Conservation (phyloP, 2,329 filamentous ascomycete species). For the Fusarium vanettenii region DNA sequence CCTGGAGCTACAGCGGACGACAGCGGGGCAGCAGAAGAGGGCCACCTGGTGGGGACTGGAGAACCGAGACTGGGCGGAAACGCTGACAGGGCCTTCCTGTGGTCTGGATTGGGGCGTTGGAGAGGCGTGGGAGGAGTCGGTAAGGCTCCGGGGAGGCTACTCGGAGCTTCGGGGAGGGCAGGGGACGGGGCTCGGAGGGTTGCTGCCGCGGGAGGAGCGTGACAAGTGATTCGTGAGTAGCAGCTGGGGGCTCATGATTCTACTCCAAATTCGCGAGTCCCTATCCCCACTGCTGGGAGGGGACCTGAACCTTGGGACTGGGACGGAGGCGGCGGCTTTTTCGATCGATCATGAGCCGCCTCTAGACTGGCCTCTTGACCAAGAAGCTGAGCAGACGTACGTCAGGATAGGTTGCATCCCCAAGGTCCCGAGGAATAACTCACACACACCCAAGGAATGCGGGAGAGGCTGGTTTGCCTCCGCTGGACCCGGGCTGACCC, state of each 20-base stretch:
- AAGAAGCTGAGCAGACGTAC: not conserved
- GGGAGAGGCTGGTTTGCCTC: slow-evolving; percentile 29
- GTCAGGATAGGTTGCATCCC: not conserved
- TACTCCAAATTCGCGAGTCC: slow-evolving; percentile 9
- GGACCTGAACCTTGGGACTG: slow-evolving; percentile 24
- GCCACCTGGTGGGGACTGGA: slow-evolving; percentile 9
- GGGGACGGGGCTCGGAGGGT: slow-evolving; percentile 27
- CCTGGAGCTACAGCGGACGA: slow-evolving; percentile 24
- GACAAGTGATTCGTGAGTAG: slow-evolving; percentile 18
- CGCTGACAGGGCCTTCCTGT: slow-evolving; percentile 28
- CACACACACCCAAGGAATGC: slow-evolving; percentile 5
- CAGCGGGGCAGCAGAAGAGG: slow-evolving; percentile 2
- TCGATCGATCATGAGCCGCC: slow-evolving; percentile 13
- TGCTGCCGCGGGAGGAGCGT: slow-evolving; percentile 21
- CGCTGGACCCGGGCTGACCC: not conserved
- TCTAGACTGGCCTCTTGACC: not conserved
- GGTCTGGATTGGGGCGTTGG: slow-evolving; percentile 21
- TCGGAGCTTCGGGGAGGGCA: slow-evolving; percentile 13
- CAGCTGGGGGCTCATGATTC: not conserved
- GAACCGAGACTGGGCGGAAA: slow-evolving; percentile 5
- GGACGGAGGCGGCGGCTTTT: slow-evolving; percentile 9
- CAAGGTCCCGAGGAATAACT: not conserved
- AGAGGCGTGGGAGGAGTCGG: slow-evolving; percentile 14
- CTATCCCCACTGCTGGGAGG: slow-evolving; percentile 8
- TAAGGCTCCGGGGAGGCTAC: slow-evolving; percentile 8